These are phyloP conservation scores for Carpinus viminea DNA, from an alignment of 306 rosid species.

Conservation along the genomic window DNA sequence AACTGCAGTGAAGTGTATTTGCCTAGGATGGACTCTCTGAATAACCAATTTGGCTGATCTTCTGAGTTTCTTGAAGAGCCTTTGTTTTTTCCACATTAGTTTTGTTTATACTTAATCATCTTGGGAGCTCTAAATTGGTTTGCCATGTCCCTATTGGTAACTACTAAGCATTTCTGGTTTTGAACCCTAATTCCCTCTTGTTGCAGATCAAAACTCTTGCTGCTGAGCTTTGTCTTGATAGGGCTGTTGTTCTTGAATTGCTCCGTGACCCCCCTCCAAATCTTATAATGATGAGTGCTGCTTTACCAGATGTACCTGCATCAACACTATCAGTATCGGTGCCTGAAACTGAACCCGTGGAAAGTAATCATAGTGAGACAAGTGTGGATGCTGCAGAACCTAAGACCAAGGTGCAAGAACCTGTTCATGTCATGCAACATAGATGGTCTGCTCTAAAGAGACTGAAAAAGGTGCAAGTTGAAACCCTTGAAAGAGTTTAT, in stretches of 20 bases:
- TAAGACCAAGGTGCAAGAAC: slow-evolving; percentile 42
- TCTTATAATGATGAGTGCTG: slow-evolving; percentile 78
- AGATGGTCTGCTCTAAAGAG: slow-evolving; percentile 72
- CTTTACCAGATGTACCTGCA: slow-evolving; percentile 62
- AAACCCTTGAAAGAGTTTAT: slow-evolving; percentile 78
- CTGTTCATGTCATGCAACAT: slow-evolving; percentile 70
- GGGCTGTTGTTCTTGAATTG: slow-evolving; percentile 75
- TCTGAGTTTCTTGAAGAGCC: background rate
- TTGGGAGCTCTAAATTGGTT: background rate
- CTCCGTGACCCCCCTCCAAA: slow-evolving; percentile 88
- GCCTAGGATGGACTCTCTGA: background rate
- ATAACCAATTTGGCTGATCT: background rate
- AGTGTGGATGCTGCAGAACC: slow-evolving; percentile 29
- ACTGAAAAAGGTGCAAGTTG: slow-evolving; percentile 69
- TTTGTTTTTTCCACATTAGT: background rate
- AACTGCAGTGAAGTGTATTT: background rate
- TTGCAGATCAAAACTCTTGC: slow-evolving; percentile 85
- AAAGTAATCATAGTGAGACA: slow-evolving; percentile 40
- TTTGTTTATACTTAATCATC: background rate
- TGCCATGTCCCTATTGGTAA: background rate
- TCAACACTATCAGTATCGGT: slow-evolving; percentile 23
- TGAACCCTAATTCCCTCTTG: slow-evolving; percentile 19
- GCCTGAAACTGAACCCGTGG: slow-evolving; percentile 43
- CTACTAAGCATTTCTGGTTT: slow-evolving; percentile 15
- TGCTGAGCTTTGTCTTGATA: slow-evolving; percentile 89